These are phyloP conservation scores for Cydonia oblonga DNA, from an alignment of 331 rosid genomes.

Conservation along the genomic window DNA sequence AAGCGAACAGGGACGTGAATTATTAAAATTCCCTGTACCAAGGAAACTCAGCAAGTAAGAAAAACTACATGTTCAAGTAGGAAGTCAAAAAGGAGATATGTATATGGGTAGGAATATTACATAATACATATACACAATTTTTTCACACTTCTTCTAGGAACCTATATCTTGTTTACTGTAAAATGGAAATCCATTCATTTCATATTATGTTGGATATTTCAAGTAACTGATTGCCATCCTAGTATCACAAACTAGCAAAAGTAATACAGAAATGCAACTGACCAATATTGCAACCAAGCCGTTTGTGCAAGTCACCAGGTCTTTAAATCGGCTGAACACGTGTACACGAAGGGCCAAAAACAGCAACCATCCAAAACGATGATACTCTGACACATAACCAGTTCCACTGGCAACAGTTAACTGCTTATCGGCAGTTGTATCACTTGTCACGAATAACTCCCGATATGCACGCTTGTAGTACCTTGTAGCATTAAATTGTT, in stretches of 20 bases:
- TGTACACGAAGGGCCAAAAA: conserved; percentile 90
- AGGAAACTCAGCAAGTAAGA: conserved; percentile 14
- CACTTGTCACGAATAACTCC: conserved; percentile 58
- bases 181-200: not conserved
- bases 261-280: conserved; percentile 18
- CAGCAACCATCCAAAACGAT: conserved; percentile 93
- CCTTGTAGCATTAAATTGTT: conserved; percentile 35
- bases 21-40: conserved; percentile 70
- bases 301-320: conserved; percentile 78
- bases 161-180: not conserved
- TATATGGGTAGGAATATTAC: not conserved
- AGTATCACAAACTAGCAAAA: not conserved
- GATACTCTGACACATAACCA: conserved; percentile 54
- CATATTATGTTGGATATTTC: not conserved
- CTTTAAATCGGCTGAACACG: conserved; percentile 74
- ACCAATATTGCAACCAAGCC: conserved; percentile 89
- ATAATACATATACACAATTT: not conserved
- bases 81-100: not conserved
- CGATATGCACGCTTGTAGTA: conserved; percentile 69
- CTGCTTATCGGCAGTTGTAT: conserved; percentile 36
- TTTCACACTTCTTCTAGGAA: not conserved
- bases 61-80: not conserved
- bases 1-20: conserved; percentile 67
- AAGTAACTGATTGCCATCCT: not conserved
- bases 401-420: conserved; percentile 17